Percentiles rank a stretch among this genome's conserved stretches.
These are phyloP conservation scores for Ramicandelaber brevisporus DNA, from an alignment of 192 early-diverging fungal species.

Conservation along the genomic window DNA sequence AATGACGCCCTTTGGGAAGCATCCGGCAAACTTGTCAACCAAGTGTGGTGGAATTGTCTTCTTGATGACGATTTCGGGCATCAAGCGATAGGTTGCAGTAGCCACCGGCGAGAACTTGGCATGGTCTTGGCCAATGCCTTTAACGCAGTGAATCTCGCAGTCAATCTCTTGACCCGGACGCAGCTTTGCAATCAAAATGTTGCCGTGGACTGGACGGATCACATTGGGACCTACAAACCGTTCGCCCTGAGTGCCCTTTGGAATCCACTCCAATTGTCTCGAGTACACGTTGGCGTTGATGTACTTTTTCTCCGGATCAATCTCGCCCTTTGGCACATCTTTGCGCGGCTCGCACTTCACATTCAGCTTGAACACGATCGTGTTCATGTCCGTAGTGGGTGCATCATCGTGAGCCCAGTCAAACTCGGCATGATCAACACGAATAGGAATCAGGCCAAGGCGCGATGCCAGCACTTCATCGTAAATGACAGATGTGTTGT, in stretches of 20 bases:
- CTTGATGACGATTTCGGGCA: slow-evolving; percentile 74
- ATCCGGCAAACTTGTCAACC: slow-evolving; percentile 55
- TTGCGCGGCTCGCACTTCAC: slow-evolving; percentile 41
- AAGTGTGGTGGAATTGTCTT: slow-evolving; percentile 59
- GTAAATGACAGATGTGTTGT: slow-evolving; percentile 75
- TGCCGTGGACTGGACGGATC: slow-evolving; percentile 57
- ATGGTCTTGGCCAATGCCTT: slow-evolving; percentile 86
- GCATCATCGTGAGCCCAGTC: slow-evolving; percentile 46
- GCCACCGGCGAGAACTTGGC: slow-evolving; percentile 95
- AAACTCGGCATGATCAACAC: slow-evolving; percentile 60
- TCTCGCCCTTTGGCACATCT: slow-evolving; percentile 26
- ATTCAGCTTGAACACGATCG: slow-evolving; percentile 67
- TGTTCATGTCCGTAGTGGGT: slow-evolving; percentile 72
- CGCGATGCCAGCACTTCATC: slow-evolving; percentile 87
- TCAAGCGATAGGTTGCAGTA: slow-evolving; percentile 79
- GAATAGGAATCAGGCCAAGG: slow-evolving; percentile 76
- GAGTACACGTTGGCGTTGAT: slow-evolving; percentile 51
- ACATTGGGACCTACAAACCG: slow-evolving; percentile 35
- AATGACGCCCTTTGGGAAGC: slow-evolving; percentile 72
- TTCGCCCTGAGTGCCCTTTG: slow-evolving; percentile 71
- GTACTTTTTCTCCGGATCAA: slow-evolving; percentile 47
- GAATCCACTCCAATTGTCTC: slow-evolving; percentile 51
- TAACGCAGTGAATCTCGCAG: slow-evolving; percentile 65
- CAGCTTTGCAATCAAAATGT: slow-evolving; percentile 84
- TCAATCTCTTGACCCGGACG: slow-evolving; percentile 71